phyloP scores from a whole-genome alignment of 169 alveolate species.

The Haemoproteus tartakovskyi region DNA sequence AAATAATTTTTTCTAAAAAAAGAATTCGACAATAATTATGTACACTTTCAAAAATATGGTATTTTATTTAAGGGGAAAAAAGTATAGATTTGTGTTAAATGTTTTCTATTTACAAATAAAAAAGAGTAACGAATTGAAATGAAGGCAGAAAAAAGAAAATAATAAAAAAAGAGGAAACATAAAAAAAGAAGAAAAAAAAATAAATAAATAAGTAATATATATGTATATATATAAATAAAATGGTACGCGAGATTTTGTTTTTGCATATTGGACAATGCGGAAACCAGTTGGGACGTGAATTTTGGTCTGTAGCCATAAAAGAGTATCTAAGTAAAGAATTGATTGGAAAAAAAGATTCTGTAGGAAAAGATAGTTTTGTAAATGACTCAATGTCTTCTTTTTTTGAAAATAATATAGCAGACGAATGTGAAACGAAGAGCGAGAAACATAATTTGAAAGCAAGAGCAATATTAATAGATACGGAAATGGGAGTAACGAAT shows the following conservation, averaged over 20 bases:
- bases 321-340: slow-evolving; percentile 81
- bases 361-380: slow-evolving; percentile 24
- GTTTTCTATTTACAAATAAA: no score
- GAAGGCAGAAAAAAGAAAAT: background rate
- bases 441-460: slow-evolving; percentile 80
- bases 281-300: slow-evolving; percentile 88
- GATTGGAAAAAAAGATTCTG: slow-evolving; percentile 55
- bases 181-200: slow-evolving; percentile 1
- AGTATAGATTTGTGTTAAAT: no score
- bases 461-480: slow-evolving; percentile 93
- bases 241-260: slow-evolving; percentile 91
- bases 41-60: no score
- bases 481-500: slow-evolving; percentile 96
- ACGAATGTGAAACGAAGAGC: slow-evolving; percentile 71
- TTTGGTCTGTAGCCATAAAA: slow-evolving; percentile 89
- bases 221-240: no score
- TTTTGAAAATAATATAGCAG: slow-evolving; percentile 76
- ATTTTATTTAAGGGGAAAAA: no score
- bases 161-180: background rate
- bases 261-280: slow-evolving; percentile 94
- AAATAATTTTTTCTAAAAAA: no score
- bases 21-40: no score
- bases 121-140: no score
- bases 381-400: slow-evolving; percentile 72
- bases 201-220: no score